Conservation (phyloP, 257 asterid species). For the Primulina eburnea region DNA sequence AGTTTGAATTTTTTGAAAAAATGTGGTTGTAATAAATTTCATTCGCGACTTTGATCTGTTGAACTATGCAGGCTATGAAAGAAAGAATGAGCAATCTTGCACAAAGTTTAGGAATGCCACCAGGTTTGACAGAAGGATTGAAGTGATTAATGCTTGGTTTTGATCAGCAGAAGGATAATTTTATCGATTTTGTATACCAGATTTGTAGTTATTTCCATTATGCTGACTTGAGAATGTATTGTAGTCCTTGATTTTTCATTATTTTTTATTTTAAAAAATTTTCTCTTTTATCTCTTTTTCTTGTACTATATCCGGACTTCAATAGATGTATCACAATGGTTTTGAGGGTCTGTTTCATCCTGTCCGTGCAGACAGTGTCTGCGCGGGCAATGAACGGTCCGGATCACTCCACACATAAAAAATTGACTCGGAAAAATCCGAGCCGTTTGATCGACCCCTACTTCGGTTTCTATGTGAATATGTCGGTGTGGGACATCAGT, state of each 20-base stretch:
- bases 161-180: background rate
- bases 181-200: background rate
- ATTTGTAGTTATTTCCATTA: background rate
- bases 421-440: too few relatives aligned
- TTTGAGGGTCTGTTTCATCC: too few relatives aligned
- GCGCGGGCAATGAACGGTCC: too few relatives aligned
- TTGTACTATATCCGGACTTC: background rate
- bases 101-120: slow-evolving; percentile 79
- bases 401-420: too few relatives aligned
- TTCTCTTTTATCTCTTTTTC: background rate
- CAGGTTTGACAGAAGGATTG: slow-evolving; percentile 49
- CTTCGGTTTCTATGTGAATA: too few relatives aligned
- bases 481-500: too few relatives aligned
- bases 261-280: too few relatives aligned
- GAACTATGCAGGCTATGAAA: slow-evolving; percentile 56
- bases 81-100: slow-evolving; percentile 72
- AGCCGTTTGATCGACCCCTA: too few relatives aligned
- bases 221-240: background rate
- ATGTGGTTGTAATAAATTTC: background rate
- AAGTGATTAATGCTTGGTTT: slow-evolving; percentile 21
- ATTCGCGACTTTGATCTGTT: background rate
- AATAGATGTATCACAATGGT: background rate
- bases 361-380: too few relatives aligned
- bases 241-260: background rate
- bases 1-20: background rate